Evolutionary conservation across 192 early-diverging fungal genomes (phyloP), one percentile per base, ranked within the genome.

Genomic region (Allomyces macrogynus): DNA sequence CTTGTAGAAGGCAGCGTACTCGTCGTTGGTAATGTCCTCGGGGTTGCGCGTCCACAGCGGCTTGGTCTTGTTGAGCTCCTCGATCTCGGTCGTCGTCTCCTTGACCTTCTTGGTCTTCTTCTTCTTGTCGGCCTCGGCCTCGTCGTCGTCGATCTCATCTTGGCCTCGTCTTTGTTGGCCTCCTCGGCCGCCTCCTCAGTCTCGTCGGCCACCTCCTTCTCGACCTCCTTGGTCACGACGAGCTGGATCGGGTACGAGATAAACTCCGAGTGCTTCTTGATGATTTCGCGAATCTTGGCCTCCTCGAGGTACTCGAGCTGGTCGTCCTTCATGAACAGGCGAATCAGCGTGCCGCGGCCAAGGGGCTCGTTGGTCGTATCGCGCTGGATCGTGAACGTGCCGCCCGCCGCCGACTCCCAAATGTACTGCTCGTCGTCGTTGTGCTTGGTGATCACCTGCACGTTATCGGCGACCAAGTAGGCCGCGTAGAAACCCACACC

Each of bases 401-500:
- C 88, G 73, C 85, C 90, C 69, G 90, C 90, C 54, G 88, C 80
- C 60, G 90, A 92, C 69, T 89, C 89, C 91, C 91, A 93, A 67
- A 94, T 86, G 84, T 94, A 92, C 70, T 94, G 90, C 77, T 91
- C 88, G 71, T 93, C 91, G 75, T 94, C 90, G 72, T 93, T 94
- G 85, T 94, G 87, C 85, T 94, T 94, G 77, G 90, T 90, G 79
- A 92, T 88, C 67, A 94, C 86, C 72, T 87, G 78, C 26, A 99
- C 96, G 78, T 87, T 87, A 78, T 99, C 96, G 70, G 92, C 95
- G 4, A 97, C 92, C 68, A 99, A 83, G 87, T 95, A 99, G 65
- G 95, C 94, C 68, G 94, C 95, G 89, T 97, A 99, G 92, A 99
- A 97, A 84, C 96, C 96, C 65, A 99, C 96, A 91, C 96, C 96